Percentiles rank a stretch among this genome's conserved stretches.
Evolutionary conservation across 2,329 filamentous ascomycete species (phyloP).

Genomic region (Epichloe coenophiala): DNA sequence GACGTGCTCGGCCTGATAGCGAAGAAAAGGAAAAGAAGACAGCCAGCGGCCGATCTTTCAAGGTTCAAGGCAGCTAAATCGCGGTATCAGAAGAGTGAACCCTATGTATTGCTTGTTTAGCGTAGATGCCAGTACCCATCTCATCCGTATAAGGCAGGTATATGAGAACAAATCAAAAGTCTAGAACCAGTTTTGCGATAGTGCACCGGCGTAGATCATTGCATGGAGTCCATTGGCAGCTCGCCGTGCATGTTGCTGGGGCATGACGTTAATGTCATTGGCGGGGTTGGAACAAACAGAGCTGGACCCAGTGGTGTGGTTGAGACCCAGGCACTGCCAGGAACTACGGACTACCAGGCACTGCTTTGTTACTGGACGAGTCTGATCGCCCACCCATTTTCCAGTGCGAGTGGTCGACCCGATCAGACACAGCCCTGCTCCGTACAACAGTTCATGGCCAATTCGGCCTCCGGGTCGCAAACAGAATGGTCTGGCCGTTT

Average conservation of each 20-base stretch:
- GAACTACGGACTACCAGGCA: too few species aligned
- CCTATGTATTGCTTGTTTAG: neutral
- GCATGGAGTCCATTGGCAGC: too few species aligned
- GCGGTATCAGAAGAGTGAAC: neutral
- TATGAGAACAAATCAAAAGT: neutral
- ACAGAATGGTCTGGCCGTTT: slow-evolving; percentile 29
- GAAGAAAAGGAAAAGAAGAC: slow-evolving; percentile 98
- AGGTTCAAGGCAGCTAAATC: slow-evolving; percentile 28
- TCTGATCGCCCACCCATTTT: too few species aligned
- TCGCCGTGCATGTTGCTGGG: too few species aligned
- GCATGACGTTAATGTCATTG: too few species aligned
- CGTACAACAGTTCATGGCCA: slow-evolving; percentile 1
- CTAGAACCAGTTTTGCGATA: neutral
- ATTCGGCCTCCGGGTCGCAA: slow-evolving; percentile 17
- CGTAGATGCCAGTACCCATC: neutral
- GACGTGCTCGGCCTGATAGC: slow-evolving; percentile 84
- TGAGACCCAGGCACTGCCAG: too few species aligned
- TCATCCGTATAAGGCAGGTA: neutral
- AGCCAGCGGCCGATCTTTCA: slow-evolving; percentile 89
- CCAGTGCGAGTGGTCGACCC: neutral
- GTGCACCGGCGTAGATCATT: too few species aligned
- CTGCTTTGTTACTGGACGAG: too few species aligned
- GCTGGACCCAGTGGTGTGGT: too few species aligned
- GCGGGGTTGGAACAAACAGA: too few species aligned
- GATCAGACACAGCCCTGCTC: neutral